Evolutionary conservation across 2,329 filamentous ascomycete genomes (phyloP), one percentile per base, ranked within the genome.

Genomic region (Juglanconis oblonga): DNA sequence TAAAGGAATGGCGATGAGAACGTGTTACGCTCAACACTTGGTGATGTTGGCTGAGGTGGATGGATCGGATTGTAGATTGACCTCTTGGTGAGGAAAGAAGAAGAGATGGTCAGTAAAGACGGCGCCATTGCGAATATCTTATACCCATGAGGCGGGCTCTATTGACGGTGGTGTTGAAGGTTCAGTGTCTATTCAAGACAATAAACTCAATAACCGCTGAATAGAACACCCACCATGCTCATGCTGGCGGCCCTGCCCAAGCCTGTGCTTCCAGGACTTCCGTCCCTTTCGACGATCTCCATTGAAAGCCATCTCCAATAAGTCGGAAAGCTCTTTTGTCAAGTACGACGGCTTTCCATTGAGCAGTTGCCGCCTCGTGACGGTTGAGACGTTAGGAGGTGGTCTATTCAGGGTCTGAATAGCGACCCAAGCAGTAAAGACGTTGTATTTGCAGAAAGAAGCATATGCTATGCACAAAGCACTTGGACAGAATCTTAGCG

Each of bases 1-100:
- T 56, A 10, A 51, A 57, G 14, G 36, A 57, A n/a, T 40, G 44
- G 53, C 50, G 50, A 40, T 54, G 60, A 62, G 60, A 62, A 54
- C 58, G 52, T 54, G 61, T 57, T 38, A 55, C 51, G 61, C 52
- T 57, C 57, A 44, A 58, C 59, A 58, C 62, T 52, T 58, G 52
- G 54, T 58, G 40, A 57, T 57, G 55, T 63, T 59, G 55, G 36
- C 53, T 62, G 59, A 62, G 55, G 55, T 54, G 13, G 24, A 44
- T 17, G 55, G 35, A 57, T 52, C 29, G 49, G 54, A 55, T 38
- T 52, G 61, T 52, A n/a, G 38, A 32, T 47, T 52, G 57, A 60
- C 58, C 51, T 58, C 57, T 36, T 49, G 59, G 56, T 56, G 42
- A 44, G 33, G 44, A 58, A 52, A 32, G n/a, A 33, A 35, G 49